Percentiles rank a stretch among this genome's conserved stretches.
phyloP scores from a whole-genome alignment of 164 flowering plant genomes.

The Nymphaea thermarum region DNA sequence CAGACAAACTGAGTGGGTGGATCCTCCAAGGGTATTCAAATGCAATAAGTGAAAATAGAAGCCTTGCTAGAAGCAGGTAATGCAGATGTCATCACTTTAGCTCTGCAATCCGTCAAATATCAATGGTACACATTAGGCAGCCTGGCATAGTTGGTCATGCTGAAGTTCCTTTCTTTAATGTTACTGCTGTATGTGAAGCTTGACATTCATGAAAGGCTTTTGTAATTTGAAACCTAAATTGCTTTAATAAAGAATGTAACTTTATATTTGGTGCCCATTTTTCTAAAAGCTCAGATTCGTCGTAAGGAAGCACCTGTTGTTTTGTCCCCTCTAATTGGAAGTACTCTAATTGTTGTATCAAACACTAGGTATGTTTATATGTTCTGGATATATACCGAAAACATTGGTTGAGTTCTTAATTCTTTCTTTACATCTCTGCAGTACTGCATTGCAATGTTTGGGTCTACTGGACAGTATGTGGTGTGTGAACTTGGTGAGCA shows the following conservation, averaged over 20 bases:
- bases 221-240: slow-evolving; percentile 16
- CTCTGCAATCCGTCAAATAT: neutral
- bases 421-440: no score
- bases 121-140: neutral
- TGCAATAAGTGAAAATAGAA: neutral
- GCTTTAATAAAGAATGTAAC: slow-evolving; percentile 15
- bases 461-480: no score
- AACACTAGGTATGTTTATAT: no score
- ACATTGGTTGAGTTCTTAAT: no score
- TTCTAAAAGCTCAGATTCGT: no score
- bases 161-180: neutral
- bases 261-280: neutral
- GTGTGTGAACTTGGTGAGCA: no score
- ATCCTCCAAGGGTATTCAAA: neutral
- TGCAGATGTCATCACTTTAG: neutral
- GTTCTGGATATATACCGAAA: no score
- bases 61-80: neutral
- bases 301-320: neutral
- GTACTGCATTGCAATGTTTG: no score
- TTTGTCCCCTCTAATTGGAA: neutral
- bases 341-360: neutral
- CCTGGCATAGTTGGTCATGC: no score
- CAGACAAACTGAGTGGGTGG: neutral
- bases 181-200: neutral
- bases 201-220: neutral